Evolutionary conservation across 2,329 filamentous ascomycete species (phyloP).

Genomic region (Penicillium brasilianum): DNA sequence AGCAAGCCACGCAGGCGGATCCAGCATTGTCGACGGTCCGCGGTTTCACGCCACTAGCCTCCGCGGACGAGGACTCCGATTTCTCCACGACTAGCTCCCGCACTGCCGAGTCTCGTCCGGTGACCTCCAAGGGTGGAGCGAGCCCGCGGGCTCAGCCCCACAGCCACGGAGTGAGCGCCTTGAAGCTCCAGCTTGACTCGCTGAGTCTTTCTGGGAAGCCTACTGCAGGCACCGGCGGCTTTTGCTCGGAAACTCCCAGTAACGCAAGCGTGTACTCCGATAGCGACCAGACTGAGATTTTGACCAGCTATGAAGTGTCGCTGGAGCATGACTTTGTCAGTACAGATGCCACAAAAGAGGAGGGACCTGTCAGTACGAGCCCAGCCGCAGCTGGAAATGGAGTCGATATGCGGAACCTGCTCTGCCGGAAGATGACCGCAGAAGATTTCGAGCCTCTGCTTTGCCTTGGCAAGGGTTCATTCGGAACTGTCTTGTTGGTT

Average conservation of each 20-base stretch:
- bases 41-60: conserved; percentile 51
- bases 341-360: conserved; percentile 51
- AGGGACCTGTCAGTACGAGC: conserved; percentile 45
- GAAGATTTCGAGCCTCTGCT: conserved; percentile 88
- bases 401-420: conserved; percentile 57
- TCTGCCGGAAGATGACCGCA: conserved; percentile 82
- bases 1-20: conserved; percentile 34
- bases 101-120: conserved; percentile 22
- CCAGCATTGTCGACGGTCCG: conserved; percentile 48
- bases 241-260: conserved; percentile 54
- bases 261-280: conserved; percentile 66
- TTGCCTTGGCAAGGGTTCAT: conserved; percentile 94
- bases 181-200: conserved; percentile 81
- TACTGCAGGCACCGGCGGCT: conserved; percentile 59
- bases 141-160: conserved; percentile 59
- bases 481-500: conserved; percentile 91
- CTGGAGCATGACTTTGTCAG: conserved; percentile 86
- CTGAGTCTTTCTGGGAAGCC: conserved; percentile 69
- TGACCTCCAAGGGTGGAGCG: conserved; percentile 35
- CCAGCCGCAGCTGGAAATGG: conserved; percentile 49
- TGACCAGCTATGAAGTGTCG: conserved; percentile 82
- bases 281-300: conserved; percentile 70
- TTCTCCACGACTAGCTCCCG: conserved; percentile 45
- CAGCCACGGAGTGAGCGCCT: conserved; percentile 75
- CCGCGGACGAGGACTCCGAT: conserved; percentile 54